Percentiles rank a stretch among this genome's conserved stretches.
These are phyloP conservation scores for Euphorbia lathyris DNA, from an alignment of 345 rosid species.

Conservation along the genomic window DNA sequence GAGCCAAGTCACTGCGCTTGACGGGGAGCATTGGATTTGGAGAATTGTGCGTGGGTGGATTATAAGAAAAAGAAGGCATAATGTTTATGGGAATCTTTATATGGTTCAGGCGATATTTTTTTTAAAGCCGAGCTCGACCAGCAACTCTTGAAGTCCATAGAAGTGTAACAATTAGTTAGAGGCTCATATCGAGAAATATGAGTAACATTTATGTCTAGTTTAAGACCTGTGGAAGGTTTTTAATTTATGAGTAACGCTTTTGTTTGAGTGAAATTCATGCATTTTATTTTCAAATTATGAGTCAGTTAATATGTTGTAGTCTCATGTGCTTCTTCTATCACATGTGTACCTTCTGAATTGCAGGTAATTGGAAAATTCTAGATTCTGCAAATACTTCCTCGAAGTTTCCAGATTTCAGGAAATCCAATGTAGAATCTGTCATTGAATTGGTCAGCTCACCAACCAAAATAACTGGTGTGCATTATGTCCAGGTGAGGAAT, in stretches of 20 bases:
- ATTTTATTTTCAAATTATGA: constrained; percentile 5
- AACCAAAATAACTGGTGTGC: constrained; percentile 89
- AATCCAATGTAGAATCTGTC: constrained; percentile 68
- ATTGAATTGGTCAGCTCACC: constrained; percentile 81
- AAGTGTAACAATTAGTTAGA: too few relatives aligned
- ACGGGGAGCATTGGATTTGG: too few relatives aligned
- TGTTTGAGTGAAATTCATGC: background rate
- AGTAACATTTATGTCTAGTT: background rate
- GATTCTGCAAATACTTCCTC: constrained; percentile 76
- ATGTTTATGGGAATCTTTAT: too few relatives aligned
- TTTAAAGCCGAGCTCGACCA: too few relatives aligned
- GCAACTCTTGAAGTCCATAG: too few relatives aligned
- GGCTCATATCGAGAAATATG: background rate
- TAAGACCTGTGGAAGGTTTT: background rate
- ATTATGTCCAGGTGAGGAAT: constrained; percentile 80
- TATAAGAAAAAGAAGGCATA: too few relatives aligned
- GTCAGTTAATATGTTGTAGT: background rate
- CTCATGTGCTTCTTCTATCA: constrained; percentile 10
- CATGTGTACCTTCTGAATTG: constrained; percentile 24
- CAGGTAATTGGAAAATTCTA: constrained; percentile 89
- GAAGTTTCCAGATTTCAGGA: constrained; percentile 76
- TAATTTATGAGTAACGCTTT: background rate
- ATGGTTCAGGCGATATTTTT: too few relatives aligned
- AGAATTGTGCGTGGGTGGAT: too few relatives aligned
- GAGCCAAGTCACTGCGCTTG: too few relatives aligned